Percentiles rank a stretch among this genome's conserved stretches.
Conservation (phyloP, 2,329 filamentous ascomycete genomes). For the Paraphaeosphaeria minitans region DNA sequence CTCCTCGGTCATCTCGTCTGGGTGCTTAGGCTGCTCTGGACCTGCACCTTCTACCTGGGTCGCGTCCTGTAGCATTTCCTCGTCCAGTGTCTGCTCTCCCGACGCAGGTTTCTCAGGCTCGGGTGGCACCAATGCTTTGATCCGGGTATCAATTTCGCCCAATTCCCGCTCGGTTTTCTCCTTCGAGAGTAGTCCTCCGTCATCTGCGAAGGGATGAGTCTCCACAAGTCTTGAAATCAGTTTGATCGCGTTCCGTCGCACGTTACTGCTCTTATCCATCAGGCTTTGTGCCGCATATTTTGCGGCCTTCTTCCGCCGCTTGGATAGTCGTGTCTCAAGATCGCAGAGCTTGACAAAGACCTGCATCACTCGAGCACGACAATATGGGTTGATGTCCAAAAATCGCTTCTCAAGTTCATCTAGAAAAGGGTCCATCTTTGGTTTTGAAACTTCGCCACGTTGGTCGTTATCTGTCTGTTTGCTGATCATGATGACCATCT, state of each 20-base stretch:
- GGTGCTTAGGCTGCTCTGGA: conserved; percentile 52
- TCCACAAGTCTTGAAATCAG: conserved; percentile 85
- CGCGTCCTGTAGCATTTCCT: conserved; percentile 81
- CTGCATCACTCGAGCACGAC: conserved; percentile 86
- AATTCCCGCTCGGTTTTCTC: conserved; percentile 86
- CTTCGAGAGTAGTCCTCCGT: conserved; percentile 76
- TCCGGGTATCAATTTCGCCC: conserved; percentile 80
- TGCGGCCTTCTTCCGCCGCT: conserved; percentile 83
- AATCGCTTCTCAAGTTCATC: conserved; percentile 96
- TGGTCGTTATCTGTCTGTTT: conserved; percentile 79
- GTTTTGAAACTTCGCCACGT: conserved; percentile 83
- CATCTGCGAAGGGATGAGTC: conserved; percentile 79
- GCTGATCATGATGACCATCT: conserved; percentile 88
- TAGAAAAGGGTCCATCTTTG: conserved; percentile 95
- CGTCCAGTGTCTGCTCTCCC: conserved; percentile 73
- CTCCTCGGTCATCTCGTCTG: conserved; percentile 76
- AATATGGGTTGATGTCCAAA: conserved; percentile 95
- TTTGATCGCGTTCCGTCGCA: conserved; percentile 93
- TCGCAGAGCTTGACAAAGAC: conserved; percentile 92
- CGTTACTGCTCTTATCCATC: conserved; percentile 98
- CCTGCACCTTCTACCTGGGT: conserved; percentile 69
- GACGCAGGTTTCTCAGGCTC: conserved; percentile 67
- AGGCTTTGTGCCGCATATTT: conserved; percentile 87
- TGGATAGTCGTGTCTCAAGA: conserved; percentile 88
- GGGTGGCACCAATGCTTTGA: conserved; percentile 81